Base-by-base conservation (phyloP, 805 yeast genomes). In the Metschnikowia cubensis region DNA sequence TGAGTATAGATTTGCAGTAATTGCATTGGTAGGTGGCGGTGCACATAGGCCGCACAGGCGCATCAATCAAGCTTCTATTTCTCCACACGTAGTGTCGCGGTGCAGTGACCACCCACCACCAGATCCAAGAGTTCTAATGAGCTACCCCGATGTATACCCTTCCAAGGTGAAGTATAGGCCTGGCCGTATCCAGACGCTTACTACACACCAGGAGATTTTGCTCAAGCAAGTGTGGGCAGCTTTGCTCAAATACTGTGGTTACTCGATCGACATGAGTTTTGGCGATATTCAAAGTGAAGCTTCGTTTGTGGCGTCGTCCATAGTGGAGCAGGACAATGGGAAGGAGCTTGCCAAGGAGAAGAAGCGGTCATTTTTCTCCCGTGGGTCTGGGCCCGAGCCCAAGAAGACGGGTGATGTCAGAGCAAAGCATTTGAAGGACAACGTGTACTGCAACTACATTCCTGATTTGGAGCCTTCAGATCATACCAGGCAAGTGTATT, bases 161-260 rank as follows among this genome's bases (percentile, higher is more conserved):
- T 57, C 60, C 10, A 35, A 55, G 6, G 61, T 64, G 35, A 48
- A 58, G 13, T 70, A 57, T 50, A 62, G 74, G 42, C 68, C 70
- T 5, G 75, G 72, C 5, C 61, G 77, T 53, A 62, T 72, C 42
- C 76, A 72, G 50, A 57, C 71, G 22, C 61, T 73, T 35, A 62
- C 59, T 38, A 56, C 60, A 14, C 58, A 53, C 14, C 61, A 56
- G 40, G 61, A 58, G 31, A 44, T 56, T 21, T 45, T 47, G 21
- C 50, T 58, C 42, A 58, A 58, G 36, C 61, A 58, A 35, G 50
- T 54, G 22, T 58, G 61, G 61, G 59, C 59, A 3, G 49, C 53
- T 6, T 47, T 58, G n/a, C 41, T 58, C 34, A 48, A 40, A 35
- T 50, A 49, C 29, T 52, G 84, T 75, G 89, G 88, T 4, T 72